Evolutionary conservation across 768 basidiomycete genomes (phyloP).

Genomic region (Rhodosporidiobolus sp.): DNA sequence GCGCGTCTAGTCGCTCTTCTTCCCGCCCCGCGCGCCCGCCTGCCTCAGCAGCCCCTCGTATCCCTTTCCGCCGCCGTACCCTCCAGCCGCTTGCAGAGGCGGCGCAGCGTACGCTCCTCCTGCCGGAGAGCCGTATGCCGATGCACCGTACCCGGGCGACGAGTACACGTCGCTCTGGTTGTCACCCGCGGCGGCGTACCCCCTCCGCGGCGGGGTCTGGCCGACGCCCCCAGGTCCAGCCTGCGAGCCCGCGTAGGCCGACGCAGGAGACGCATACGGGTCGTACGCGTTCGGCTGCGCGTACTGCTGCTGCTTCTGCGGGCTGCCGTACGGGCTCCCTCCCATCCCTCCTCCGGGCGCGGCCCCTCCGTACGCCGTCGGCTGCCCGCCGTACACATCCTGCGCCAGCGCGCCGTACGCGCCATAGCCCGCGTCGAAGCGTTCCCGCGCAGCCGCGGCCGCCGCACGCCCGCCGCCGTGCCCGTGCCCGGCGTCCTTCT

Average conservation of each 20-base stretch:
- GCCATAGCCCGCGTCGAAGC: constrained; percentile 7
- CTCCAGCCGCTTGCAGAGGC: neutral
- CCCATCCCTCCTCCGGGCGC: neutral
- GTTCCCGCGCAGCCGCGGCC: constrained; percentile 6
- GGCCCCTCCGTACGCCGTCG: neutral
- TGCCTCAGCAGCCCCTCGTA: constrained; percentile 25
- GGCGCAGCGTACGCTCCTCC: neutral
- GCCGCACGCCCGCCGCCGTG: constrained; percentile 11
- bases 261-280: neutral
- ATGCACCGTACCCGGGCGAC: neutral
- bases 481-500: constrained; percentile 37
- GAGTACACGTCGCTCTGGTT: constrained; percentile 1
- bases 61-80: neutral
- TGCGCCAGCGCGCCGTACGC: neutral
- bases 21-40: constrained; percentile 23
- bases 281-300: constrained; percentile 4
- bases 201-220: constrained; percentile 24
- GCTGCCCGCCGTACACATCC: neutral
- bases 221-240: neutral
- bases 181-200: constrained; percentile 13
- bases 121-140: neutral
- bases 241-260: neutral
- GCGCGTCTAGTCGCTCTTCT: constrained; percentile 35
- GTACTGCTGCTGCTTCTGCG: neutral
- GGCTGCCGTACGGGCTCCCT: constrained; percentile 12